Percentiles rank a stretch among this genome's conserved stretches.
These are phyloP conservation scores for Ailanthus altissimus DNA, from an alignment of 345 rosid genomes.

Conservation along the genomic window DNA sequence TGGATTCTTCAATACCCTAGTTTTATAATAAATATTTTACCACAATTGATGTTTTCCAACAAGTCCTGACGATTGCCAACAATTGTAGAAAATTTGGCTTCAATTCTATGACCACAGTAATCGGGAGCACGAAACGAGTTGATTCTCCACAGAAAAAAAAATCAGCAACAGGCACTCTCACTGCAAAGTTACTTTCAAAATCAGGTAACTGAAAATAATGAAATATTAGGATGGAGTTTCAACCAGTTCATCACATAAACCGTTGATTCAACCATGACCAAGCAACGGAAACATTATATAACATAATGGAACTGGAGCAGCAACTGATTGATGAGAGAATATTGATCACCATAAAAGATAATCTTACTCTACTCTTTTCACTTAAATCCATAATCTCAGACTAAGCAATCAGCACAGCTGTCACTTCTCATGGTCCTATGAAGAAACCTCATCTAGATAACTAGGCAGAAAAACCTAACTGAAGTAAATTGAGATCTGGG, in stretches of 20 bases:
- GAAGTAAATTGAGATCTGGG: conserved; percentile 75
- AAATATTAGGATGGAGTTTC: too few relatives aligned
- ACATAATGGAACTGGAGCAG: background rate
- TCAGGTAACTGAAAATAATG: too few relatives aligned
- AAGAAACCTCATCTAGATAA: background rate
- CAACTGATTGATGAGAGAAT: background rate
- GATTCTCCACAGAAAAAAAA: too few relatives aligned
- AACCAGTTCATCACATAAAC: background rate
- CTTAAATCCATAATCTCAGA: background rate
- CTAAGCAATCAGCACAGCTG: background rate
- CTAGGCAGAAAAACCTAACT: background rate
- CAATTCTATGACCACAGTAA: too few relatives aligned
- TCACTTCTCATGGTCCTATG: conserved; percentile 4
- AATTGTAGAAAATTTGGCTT: too few relatives aligned
- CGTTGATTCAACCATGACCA: background rate
- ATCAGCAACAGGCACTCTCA: too few relatives aligned
- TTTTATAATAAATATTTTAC: background rate
- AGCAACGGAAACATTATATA: background rate
- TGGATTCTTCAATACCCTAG: background rate
- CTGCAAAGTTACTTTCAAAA: too few relatives aligned
- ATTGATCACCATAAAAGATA: background rate
- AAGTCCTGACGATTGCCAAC: background rate
- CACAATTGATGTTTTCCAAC: background rate
- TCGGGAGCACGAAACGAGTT: too few relatives aligned
- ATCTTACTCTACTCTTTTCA: background rate